Percentiles rank a stretch among this genome's conserved stretches.
Conservation (phyloP, 2,329 filamentous ascomycete genomes). For the Apiospora rasikravindrae region DNA sequence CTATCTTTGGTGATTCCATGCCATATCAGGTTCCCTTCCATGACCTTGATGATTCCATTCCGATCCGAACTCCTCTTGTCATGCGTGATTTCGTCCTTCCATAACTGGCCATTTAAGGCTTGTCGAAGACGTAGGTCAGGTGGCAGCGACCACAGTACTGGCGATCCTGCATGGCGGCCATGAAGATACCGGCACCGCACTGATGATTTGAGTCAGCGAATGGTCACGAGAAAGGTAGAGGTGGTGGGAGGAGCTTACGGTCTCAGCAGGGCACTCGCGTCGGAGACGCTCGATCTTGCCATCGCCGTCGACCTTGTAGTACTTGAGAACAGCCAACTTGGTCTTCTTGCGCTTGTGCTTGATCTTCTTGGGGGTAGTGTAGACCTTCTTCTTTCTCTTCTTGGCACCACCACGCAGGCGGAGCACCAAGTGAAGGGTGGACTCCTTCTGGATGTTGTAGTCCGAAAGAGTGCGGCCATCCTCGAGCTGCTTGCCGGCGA, state of each 20-base stretch:
- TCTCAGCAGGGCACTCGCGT: conserved; percentile 93
- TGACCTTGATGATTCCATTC: neutral
- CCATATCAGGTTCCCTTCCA: conserved; percentile 8
- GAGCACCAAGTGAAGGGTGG: conserved; percentile 95
- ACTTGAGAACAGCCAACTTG: conserved; percentile 99
- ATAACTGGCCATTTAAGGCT: conserved; percentile 44
- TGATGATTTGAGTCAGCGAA: conserved; percentile 41
- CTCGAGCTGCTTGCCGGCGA: conserved; percentile 99
- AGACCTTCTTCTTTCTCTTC: conserved; percentile 99
- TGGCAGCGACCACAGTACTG: conserved; percentile 90
- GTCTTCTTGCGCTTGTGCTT: conserved; percentile 99
- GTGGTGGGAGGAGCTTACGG: conserved; percentile 62
- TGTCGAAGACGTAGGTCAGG: conserved; percentile 76
- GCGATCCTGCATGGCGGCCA: conserved; percentile 99
- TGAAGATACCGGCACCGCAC: conserved; percentile 99
- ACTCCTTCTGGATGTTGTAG: conserved; percentile 99
- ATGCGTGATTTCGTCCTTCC: neutral
- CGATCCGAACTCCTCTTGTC: conserved; percentile 7
- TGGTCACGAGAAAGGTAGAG: neutral
- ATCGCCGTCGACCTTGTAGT: conserved; percentile 99
- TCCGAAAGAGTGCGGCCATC: conserved; percentile 98
- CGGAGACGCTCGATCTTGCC: conserved; percentile 99
- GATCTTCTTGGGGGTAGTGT: conserved; percentile 99
- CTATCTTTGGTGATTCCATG: conserved; percentile 1
- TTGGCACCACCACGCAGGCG: conserved; percentile 98